Evolutionary conservation across 1,139 yeast genomes (phyloP).

Genomic region (Hemisphaericaspora xylanilytica): DNA sequence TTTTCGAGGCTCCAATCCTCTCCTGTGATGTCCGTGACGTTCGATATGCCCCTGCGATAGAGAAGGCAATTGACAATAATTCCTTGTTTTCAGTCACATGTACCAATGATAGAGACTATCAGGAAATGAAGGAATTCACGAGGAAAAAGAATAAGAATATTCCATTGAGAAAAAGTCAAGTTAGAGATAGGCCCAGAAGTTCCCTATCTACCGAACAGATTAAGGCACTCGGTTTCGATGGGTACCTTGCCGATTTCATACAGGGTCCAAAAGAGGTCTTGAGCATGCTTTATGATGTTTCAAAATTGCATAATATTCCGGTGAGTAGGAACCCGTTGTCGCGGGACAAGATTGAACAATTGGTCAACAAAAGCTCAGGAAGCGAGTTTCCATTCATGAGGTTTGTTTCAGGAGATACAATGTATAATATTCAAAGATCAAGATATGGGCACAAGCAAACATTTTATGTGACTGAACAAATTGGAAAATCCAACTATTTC

Average conservation of each 20-base stretch:
- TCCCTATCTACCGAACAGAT: slow-evolving; percentile 33
- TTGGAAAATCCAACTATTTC: slow-evolving; percentile 34
- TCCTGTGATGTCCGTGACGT: slow-evolving; percentile 55
- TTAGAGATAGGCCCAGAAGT: slow-evolving; percentile 13
- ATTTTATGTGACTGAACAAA: slow-evolving; percentile 38
- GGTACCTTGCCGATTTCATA: slow-evolving; percentile 68
- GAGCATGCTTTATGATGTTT: slow-evolving; percentile 65
- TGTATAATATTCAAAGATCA: slow-evolving; percentile 54
- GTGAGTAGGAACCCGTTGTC: slow-evolving; percentile 47
- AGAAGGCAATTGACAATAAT: slow-evolving; percentile 53
- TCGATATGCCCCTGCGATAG: slow-evolving; percentile 53
- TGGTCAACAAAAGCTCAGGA: slow-evolving; percentile 36
- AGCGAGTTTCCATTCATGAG: slow-evolving; percentile 46
- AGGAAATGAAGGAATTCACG: slow-evolving; percentile 26
- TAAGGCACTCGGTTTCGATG: slow-evolving; percentile 65
- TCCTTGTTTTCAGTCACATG: slow-evolving; percentile 52
- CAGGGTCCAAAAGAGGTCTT: slow-evolving; percentile 76
- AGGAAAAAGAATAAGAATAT: slow-evolving; percentile 31
- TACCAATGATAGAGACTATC: slow-evolving; percentile 26
- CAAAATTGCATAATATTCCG: slow-evolving; percentile 63
- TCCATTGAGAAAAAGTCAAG: slow-evolving; percentile 33
- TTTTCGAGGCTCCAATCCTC: slow-evolving; percentile 77
- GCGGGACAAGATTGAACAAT: slow-evolving; percentile 36
- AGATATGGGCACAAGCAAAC: slow-evolving; percentile 56
- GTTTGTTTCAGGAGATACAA: slow-evolving; percentile 58